phyloP scores from a whole-genome alignment of 1,284 basidiomycete genomes.

The Ceraceosorus guamensis region DNA sequence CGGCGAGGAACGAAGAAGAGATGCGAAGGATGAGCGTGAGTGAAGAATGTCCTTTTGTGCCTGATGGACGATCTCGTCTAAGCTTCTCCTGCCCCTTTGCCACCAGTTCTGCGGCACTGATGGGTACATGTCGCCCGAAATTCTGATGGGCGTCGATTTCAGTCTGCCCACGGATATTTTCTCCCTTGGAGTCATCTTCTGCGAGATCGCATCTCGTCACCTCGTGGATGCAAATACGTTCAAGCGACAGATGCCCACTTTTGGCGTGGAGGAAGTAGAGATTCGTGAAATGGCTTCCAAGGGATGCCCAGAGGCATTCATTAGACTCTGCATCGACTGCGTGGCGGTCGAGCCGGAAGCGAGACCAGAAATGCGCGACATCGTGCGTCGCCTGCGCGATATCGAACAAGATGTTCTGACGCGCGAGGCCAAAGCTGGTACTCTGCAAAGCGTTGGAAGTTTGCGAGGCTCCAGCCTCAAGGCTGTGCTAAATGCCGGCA shows the following conservation, averaged over 20 bases:
- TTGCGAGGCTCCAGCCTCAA: slow-evolving; percentile 32
- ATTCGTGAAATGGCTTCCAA: slow-evolving; percentile 63
- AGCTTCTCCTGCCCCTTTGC: too few relatives aligned
- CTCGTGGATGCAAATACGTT: slow-evolving; percentile 62
- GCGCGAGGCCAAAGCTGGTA: slow-evolving; percentile 25
- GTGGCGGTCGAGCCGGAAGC: slow-evolving; percentile 60
- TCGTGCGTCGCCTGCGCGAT: slow-evolving; percentile 64
- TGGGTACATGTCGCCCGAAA: slow-evolving; percentile 66
- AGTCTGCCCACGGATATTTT: slow-evolving; percentile 89
- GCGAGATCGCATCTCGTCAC: slow-evolving; percentile 77
- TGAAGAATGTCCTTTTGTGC: background rate
- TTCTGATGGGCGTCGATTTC: slow-evolving; percentile 81
- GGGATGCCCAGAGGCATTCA: slow-evolving; percentile 71
- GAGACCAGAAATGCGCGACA: slow-evolving; percentile 69
- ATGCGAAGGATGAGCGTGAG: slow-evolving; percentile 67
- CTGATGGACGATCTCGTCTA: background rate
- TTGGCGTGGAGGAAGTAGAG: slow-evolving; percentile 70
- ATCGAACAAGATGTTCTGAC: slow-evolving; percentile 65
- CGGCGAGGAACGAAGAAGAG: slow-evolving; percentile 82
- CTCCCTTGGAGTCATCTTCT: slow-evolving; percentile 87
- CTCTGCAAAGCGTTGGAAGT: slow-evolving; percentile 63
- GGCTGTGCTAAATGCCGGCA: slow-evolving; percentile 31
- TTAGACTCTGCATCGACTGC: slow-evolving; percentile 73
- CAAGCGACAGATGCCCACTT: slow-evolving; percentile 49
- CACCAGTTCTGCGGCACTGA: slow-evolving; percentile 86